Base-by-base conservation (phyloP, 1,284 basidiomycete genomes). In the Melampsora americana region DNA sequence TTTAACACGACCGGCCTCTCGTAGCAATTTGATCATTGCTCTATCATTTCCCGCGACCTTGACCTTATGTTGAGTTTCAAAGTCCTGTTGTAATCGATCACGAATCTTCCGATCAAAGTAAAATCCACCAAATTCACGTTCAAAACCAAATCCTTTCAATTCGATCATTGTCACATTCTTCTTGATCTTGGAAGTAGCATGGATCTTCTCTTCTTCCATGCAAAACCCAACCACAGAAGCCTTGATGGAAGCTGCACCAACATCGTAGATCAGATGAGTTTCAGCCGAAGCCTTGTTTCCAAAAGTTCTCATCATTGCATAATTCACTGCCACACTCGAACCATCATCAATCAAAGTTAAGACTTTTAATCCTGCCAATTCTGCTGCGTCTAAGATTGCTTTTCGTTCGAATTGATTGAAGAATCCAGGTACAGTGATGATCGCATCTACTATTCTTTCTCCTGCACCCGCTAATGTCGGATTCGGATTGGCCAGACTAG, bases 241-340 rank as follows among this genome's bases (percentile, higher is more conserved):
- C 35, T 90, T 88, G 39, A 93, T 91, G 0, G 92, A 88, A 2
- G 92, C 90, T 1, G 94, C 92, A 50, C 96, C 95, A 0, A 93
- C 91, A 81, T 99, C 96, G 83, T 92, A 98, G 78, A 99, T 90
- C 79, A 99, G 84, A 82, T 99, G 94, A 82, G 90, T 88, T 83
- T 96, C 94, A 59, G 14, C 20, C 26, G 30, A n/a, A 16, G 60
- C 61, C 16, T 81, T 80, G 76, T 78, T 79, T 7, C 80, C 65
- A 86, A 99, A 99, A 0, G 88, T 87, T 48, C 95, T 88, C 1
- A 93, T 93, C 92, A 98, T 96, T 50, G 95, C 95, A 81, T 93
- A 99, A 85, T 96, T 96, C 79, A 97, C 87, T 9, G 92, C 94
- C 35, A 94, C 90, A 82, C 77, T 62, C 66, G 74, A 23, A 59